Conservation (phyloP, 441 rosid genomes). For the Lepidium campestre region DNA sequence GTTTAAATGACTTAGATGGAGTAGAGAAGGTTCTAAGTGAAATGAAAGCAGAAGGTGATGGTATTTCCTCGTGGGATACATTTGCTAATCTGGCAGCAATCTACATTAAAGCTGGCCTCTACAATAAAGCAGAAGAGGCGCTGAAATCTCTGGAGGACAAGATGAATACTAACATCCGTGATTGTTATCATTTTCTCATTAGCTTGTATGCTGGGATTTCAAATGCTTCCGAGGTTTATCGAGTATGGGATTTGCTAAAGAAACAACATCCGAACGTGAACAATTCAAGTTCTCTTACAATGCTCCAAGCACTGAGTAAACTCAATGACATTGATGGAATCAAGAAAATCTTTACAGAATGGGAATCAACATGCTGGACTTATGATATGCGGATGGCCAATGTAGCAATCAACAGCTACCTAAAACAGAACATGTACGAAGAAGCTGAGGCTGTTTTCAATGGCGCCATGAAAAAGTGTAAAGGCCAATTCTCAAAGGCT, state of each 20-base stretch:
- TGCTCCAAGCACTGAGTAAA: constrained; percentile 56
- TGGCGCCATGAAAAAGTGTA: constrained; percentile 28
- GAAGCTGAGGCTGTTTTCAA: constrained; percentile 49
- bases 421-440: constrained; percentile 41
- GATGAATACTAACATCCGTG: constrained; percentile 38
- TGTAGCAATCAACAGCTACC: constrained; percentile 38
- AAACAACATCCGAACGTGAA: constrained; percentile 26
- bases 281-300: constrained; percentile 45
- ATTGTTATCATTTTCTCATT: constrained; percentile 62
- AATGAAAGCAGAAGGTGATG: constrained; percentile 30
- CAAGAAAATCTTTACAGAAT: constrained; percentile 44
- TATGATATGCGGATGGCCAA: constrained; percentile 60
- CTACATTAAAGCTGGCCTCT: constrained; percentile 50
- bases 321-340: constrained; percentile 50
- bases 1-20: constrained; percentile 49
- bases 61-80: constrained; percentile 38
- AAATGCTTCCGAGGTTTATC: constrained; percentile 46
- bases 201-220: constrained; percentile 52
- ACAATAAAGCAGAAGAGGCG: constrained; percentile 59
- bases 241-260: constrained; percentile 59
- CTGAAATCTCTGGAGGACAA: constrained; percentile 51
- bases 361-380: constrained; percentile 46
- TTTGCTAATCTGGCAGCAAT: constrained; percentile 51
- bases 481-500: constrained; percentile 34
- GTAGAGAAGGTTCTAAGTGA: constrained; percentile 51